A percentile compares a stretch with the other conserved stretches of the same genome.
Evolutionary conservation across 2,329 filamentous ascomycete genomes (phyloP).

Genomic region (Monosporascus ibericus): DNA sequence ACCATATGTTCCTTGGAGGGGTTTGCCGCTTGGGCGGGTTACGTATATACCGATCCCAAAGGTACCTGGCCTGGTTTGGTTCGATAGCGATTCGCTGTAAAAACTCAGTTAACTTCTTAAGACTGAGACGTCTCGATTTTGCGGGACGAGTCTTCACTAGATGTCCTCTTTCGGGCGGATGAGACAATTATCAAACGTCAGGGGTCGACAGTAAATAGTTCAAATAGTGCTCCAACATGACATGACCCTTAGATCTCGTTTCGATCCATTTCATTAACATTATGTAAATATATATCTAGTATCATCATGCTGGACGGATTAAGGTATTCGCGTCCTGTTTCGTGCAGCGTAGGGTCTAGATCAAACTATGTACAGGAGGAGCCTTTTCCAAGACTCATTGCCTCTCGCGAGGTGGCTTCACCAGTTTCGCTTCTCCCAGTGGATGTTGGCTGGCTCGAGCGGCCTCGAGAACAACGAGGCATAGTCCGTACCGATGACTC

Average conservation of each 20-base stretch:
- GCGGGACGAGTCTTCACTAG: no score
- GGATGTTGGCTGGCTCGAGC: constrained; percentile 62
- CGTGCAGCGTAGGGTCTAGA: no score
- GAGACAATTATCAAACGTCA: no score
- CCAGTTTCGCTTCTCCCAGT: constrained; percentile 64
- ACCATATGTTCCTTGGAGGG: no score
- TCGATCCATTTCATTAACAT: constrained; percentile 2
- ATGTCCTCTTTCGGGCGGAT: no score
- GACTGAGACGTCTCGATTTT: no score
- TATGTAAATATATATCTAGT: constrained; percentile 6
- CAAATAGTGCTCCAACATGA: neutral
- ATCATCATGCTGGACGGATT: neutral
- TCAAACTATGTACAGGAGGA: constrained; percentile 11
- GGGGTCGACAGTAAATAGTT: no score
- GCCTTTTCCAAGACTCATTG: constrained; percentile 2
- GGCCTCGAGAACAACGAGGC: constrained; percentile 68
- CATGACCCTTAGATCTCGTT: neutral
- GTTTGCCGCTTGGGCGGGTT: no score
- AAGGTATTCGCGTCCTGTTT: neutral
- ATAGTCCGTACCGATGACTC: constrained; percentile 64
- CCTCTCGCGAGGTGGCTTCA: constrained; percentile 3
- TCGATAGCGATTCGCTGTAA: no score
- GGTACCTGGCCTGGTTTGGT: no score
- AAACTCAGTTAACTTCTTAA: no score
- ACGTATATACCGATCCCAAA: no score